These are phyloP conservation scores for Selaginella moellendorffii DNA, from an alignment of 75 land plant genomes.

Conservation along the genomic window DNA sequence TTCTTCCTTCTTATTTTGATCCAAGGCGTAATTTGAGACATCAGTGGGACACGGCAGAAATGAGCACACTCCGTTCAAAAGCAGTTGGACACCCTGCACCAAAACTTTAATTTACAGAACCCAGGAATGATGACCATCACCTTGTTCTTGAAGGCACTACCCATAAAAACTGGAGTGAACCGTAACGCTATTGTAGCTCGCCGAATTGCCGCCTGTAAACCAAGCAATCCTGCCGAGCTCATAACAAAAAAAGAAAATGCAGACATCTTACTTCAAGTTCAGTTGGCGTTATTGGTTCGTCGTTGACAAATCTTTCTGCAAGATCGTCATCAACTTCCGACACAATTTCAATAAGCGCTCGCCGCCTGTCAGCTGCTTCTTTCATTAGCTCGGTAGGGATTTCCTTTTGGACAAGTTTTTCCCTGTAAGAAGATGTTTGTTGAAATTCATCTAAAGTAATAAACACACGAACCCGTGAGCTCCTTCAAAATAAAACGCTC, in stretches of 20 bases:
- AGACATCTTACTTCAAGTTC: conserved; percentile 52
- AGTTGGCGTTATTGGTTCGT: conserved; percentile 68
- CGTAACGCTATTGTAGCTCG: conserved; percentile 73
- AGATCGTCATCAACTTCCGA: conserved; percentile 94
- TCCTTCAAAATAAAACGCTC: conserved; percentile 80
- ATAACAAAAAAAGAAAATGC: neutral
- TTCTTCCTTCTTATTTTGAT: conserved; percentile 87
- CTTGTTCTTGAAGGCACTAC: conserved; percentile 99
- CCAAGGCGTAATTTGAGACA: conserved; percentile 85
- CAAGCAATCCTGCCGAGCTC: neutral
- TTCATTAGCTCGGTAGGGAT: conserved; percentile 50
- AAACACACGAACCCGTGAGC: conserved; percentile 58
- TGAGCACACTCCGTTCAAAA: conserved; percentile 75
- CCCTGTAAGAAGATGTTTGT: conserved; percentile 34
- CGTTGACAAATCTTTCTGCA: conserved; percentile 77
- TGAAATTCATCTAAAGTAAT: neutral
- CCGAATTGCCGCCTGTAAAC: conserved; percentile 63
- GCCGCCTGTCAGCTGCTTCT: conserved; percentile 60
- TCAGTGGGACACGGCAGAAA: conserved; percentile 93
- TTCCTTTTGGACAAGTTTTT: conserved; percentile 47
- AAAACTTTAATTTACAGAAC: neutral
- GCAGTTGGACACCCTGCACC: conserved; percentile 88
- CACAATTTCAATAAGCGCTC: conserved; percentile 73
- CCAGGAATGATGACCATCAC: conserved; percentile 16
- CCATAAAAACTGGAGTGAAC: conserved; percentile 95